Conservation (phyloP, 1,139 yeast species). For the Debaryomyces fabryi region DNA sequence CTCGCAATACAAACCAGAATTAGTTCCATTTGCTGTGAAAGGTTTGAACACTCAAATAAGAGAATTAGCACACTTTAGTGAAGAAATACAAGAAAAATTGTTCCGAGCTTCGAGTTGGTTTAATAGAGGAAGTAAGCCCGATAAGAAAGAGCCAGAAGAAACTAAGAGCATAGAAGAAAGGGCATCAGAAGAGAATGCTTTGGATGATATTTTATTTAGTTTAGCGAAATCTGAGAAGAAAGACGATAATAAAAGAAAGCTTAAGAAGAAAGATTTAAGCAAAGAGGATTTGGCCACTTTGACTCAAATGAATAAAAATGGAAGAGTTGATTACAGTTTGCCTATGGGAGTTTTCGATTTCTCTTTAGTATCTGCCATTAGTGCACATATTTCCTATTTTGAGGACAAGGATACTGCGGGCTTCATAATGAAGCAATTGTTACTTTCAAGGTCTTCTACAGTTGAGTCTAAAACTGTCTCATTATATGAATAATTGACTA, state of each 20-base stretch:
- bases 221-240: constrained; percentile 28
- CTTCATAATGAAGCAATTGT: constrained; percentile 64
- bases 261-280: constrained; percentile 25
- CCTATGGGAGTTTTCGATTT: constrained; percentile 83
- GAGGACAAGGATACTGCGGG: constrained; percentile 86
- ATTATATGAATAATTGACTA: constrained; percentile 17
- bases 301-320: constrained; percentile 58
- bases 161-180: constrained; percentile 24
- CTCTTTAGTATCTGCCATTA: constrained; percentile 75
- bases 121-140: constrained; percentile 22
- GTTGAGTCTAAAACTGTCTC: constrained; percentile 28
- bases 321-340: constrained; percentile 79
- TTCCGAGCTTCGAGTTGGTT: constrained; percentile 50
- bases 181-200: constrained; percentile 40
- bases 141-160: constrained; percentile 14
- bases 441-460: constrained; percentile 24
- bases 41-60: constrained; percentile 48
- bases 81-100: constrained; percentile 48
- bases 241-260: constrained; percentile 18
- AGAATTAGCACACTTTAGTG: constrained; percentile 43
- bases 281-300: constrained; percentile 37
- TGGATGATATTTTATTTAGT: constrained; percentile 46
- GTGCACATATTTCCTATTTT: constrained; percentile 86
- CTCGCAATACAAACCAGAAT: constrained; percentile 59
- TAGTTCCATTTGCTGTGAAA: constrained; percentile 58